A percentile compares a stretch with the other conserved stretches of the same genome.
phyloP scores from a whole-genome alignment of 352 stramenopile species.

The Phytopythium vexans region DNA sequence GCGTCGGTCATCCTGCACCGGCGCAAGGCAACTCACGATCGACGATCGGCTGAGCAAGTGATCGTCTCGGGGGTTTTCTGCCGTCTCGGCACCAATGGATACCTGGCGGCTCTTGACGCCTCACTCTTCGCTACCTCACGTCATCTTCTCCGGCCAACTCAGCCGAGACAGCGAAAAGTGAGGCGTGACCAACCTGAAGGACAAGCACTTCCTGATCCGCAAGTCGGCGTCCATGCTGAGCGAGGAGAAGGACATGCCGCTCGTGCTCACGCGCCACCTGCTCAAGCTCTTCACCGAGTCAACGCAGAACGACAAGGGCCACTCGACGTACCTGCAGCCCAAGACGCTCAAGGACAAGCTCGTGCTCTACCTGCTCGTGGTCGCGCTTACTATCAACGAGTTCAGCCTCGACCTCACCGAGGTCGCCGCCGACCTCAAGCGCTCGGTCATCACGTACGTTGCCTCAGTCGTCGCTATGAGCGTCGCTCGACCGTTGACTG shows the following conservation, averaged over 20 bases:
- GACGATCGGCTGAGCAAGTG: too few species aligned
- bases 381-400: conserved; percentile 68
- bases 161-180: too few species aligned
- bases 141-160: too few species aligned
- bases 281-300: conserved; percentile 68
- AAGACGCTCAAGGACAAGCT: conserved; percentile 84
- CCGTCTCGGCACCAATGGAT: too few species aligned
- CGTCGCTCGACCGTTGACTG: conserved; percentile 2
- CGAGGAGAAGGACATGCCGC: conserved; percentile 71
- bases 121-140: too few species aligned
- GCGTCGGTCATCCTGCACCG: too few species aligned
- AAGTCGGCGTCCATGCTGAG: conserved; percentile 68
- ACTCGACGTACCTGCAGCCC: conserved; percentile 66
- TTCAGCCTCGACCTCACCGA: conserved; percentile 79
- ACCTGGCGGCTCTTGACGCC: too few species aligned
- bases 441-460: conserved; percentile 36
- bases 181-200: conserved; percentile 67
- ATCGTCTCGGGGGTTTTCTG: too few species aligned
- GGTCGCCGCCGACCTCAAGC: conserved; percentile 67
- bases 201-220: conserved; percentile 53
- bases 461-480: not conserved
- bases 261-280: conserved; percentile 67
- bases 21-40: too few species aligned
- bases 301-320: conserved; percentile 45
- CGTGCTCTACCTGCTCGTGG: conserved; percentile 67